Base-by-base conservation (phyloP, 345 rosid genomes). In the Hirschfeldia incana region DNA sequence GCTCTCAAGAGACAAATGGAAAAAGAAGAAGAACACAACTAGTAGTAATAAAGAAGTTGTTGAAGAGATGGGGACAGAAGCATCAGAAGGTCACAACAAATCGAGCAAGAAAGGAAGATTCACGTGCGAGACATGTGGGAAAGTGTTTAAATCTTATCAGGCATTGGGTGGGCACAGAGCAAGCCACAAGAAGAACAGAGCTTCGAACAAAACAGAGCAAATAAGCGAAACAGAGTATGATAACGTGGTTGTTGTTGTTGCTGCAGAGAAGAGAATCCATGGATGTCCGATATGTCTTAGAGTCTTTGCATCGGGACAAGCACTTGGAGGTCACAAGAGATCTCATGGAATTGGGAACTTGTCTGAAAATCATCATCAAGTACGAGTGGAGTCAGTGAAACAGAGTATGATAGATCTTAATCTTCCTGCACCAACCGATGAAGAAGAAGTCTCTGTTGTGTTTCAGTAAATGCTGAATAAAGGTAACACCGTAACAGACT, bases 301-400 rank as follows among this genome's bases (percentile, higher is more conserved):
- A 80, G 94, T 90, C 16, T 95, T 95, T 64, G 79, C 90, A 2
- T 93, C 99, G 1, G 99, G 99, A 30, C 99, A 95, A 88, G 99
- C 99, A 0, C 88, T 95, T 13, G 99, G 99, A 21, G 99, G 99
- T 13, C 99, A 95, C 69, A 95, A 95, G 74, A 85, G 99, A 85
- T 89, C 99, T 65, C 99, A 95, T 65, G 86, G 88, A 21, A 79
- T 75, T 27, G 87, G 83, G 59, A 72, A 75, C 75, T 77, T 33
- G 67, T 83, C 59, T 46, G 73, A 58, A 72, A 85, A 51, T 81
- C 53, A 63, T 53, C 59, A 53, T 49, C 81, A 21, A 78, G 67
- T 44, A 79, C 76, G 15, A 59, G 55, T 1, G 1, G 69, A 71
- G 39, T 8, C 80, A 69, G 80, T 74, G 28, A 89, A 82, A 65